Percentiles rank a stretch among this genome's conserved stretches.
Conservation (phyloP, 202 grass and related monocot genomes). For the Dendrocalamus latiflorus region DNA sequence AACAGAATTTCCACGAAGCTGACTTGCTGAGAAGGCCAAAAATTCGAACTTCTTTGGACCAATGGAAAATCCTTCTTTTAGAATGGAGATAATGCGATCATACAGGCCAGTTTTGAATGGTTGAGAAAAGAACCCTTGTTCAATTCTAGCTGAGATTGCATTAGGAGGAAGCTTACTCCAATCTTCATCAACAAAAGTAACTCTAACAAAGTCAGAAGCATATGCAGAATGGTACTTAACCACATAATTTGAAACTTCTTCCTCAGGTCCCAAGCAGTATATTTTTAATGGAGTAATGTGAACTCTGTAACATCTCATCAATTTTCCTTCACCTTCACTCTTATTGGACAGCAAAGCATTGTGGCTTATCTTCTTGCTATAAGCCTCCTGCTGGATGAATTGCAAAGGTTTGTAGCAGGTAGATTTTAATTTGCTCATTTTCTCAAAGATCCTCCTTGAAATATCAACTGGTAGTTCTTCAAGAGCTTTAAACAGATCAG, state of each 20-base stretch:
- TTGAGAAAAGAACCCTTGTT: conserved; percentile 56
- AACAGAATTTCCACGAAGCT: conserved; percentile 84
- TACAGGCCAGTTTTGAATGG: conserved; percentile 78
- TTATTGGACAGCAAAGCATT: conserved; percentile 30
- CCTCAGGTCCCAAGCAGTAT: conserved; percentile 85
- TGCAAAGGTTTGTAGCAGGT: conserved; percentile 74
- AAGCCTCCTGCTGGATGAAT: conserved; percentile 54
- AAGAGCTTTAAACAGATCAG: conserved; percentile 65
- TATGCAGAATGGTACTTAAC: conserved; percentile 57
- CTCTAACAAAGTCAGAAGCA: conserved; percentile 90
- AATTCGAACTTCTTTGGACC: conserved; percentile 87
- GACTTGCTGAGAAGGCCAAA: conserved; percentile 97
- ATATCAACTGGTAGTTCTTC: conserved; percentile 42
- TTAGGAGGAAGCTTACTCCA: conserved; percentile 78
- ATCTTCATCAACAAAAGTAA: conserved; percentile 95
- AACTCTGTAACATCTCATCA: conserved; percentile 80
- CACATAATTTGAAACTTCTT: conserved; percentile 88
- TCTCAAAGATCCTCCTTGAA: conserved; percentile 63
- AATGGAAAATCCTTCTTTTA: conserved; percentile 77
- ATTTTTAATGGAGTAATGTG: conserved; percentile 87
- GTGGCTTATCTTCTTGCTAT: conserved; percentile 37
- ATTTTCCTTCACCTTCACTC: conserved; percentile 25
- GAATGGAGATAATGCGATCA: conserved; percentile 69
- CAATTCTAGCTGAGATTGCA: conserved; percentile 67
- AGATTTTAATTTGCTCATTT: conserved; percentile 67